These are phyloP conservation scores for Gentiana straminea DNA, from an alignment of 257 asterid species.

Conservation along the genomic window DNA sequence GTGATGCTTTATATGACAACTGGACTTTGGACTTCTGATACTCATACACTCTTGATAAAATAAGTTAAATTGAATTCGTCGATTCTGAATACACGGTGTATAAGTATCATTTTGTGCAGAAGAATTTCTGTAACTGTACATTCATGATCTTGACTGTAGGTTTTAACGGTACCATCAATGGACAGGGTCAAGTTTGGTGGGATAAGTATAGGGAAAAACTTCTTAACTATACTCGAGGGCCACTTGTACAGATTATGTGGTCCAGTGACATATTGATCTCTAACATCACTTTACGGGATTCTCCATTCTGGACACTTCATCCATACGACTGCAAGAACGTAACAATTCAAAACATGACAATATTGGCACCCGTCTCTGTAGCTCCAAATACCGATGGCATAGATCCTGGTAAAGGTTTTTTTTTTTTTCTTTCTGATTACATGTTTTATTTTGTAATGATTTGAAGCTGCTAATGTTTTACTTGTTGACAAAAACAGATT, in stretches of 20 bases:
- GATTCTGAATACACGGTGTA: too few relatives aligned
- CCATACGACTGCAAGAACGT: slow-evolving; percentile 44
- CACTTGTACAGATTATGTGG: slow-evolving; percentile 44
- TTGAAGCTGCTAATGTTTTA: slow-evolving; percentile 5
- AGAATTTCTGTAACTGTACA: too few relatives aligned
- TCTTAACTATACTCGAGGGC: slow-evolving; percentile 42
- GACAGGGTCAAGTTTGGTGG: slow-evolving; percentile 52
- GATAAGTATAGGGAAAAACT: slow-evolving; percentile 35
- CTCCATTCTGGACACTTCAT: slow-evolving; percentile 48
- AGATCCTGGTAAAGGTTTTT: slow-evolving; percentile 29
- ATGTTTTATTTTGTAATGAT: too few relatives aligned
- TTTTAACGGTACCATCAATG: slow-evolving; percentile 38
- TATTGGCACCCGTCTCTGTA: slow-evolving; percentile 30
- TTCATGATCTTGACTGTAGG: slow-evolving; percentile 15
- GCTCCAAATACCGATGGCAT: slow-evolving; percentile 52
- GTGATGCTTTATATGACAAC: neutral
- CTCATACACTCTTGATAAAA: too few relatives aligned
- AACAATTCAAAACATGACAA: slow-evolving; percentile 26
- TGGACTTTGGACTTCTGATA: too few relatives aligned
- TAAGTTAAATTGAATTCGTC: too few relatives aligned
- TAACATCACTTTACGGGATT: slow-evolving; percentile 34
- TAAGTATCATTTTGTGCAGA: too few relatives aligned
- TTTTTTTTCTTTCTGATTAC: too few relatives aligned
- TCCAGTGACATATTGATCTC: slow-evolving; percentile 34
- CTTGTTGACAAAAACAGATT: slow-evolving; percentile 44